Evolutionary conservation across 805 yeast species (phyloP), one percentile per base, ranked within the genome.

Genomic region (Grigorovia jiainica): DNA sequence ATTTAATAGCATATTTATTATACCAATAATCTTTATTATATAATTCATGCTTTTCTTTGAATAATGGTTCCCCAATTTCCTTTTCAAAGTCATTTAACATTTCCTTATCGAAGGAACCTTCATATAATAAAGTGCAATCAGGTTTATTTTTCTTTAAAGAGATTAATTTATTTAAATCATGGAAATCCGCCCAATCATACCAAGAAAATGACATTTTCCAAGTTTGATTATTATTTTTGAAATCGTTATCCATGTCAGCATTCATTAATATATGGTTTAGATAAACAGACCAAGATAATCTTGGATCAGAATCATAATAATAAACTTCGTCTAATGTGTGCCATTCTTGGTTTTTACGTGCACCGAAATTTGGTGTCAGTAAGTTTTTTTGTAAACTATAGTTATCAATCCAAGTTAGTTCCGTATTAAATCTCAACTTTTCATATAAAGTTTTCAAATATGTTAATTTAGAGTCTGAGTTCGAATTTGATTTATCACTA

Each of bases 171-270:
- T 73, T 66, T 38, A 67, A 57, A 7, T 53, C 53, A 0, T 71
- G 62, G 49, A 73, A 57, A 49, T 74, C 75, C 0, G 66, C 66
- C 78, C 79, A 76, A 47, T 76, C 82, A 39, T 69, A 70, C 82
- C 81, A 76, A 40, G 74, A 73, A 48, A 76, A 75, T 0, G 74
- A 72, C 1, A 75, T 49, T 3, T 50, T 43, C 4, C 36, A 36
- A 17, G 38, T 31, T 4, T 34, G n/a, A 2, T 18, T 7, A 13
- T 13, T 3, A n/a, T n/a, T n/a, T n/a, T n/a, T n/a, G n/a, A n/a
- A 36, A 15, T 38, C 31, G 17, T n/a, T 10, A 25, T 21, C 23
- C 5, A 21, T 23, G 13, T 40, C 9, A 13, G 24, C 34, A 13
- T 27, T 4, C 3, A 15, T 27, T 24, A 40, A 8, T 2, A 74